Evolutionary conservation across 75 land plant genomes (phyloP), one percentile per base, ranked within the genome.

Genomic region (Ceratopteris richardii): DNA sequence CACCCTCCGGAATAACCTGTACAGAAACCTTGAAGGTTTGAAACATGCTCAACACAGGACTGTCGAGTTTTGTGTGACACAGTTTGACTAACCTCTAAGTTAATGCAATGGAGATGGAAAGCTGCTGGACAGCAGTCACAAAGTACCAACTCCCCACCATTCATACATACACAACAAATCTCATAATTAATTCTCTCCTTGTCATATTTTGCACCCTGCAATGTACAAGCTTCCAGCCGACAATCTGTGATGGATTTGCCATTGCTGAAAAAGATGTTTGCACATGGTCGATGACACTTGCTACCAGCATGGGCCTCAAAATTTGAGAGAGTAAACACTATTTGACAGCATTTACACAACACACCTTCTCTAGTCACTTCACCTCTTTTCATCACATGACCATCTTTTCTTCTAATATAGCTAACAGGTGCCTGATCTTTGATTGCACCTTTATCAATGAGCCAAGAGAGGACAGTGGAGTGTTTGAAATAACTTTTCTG

Each of bases 111-210:
- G 36, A 56, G 44, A 57, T 93, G 98, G 51, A 78, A 93, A 31
- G 95, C 68, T 20, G 90, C 82, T 42, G 95, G 90, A 41, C 98
- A 93, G 17, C 65, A 73, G 77, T 88, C 98, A 73, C 98, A 93
- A 40, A 85, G 65, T 7, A 93, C 39, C 53, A 93, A 69, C 24
- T 56, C 58, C 27, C 90, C 95, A 24, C 85, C 87, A 75, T 73
- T 69, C 17, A 69, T 82, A 68, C 95, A 93, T 0, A 93, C 59
- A 28, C 78, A 72, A 68, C 98, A 93, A 11, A 71, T 70, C 23
- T 72, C 64, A 57, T 93, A 95, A 59, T 66, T 83, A 22, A 63
- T 51, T 7, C 42, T 62, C 1, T 10, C 9, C 0, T 29, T 27
- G 33, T 63, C 60, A 48, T 69, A 76, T 29, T 52, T 39, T 22